These are phyloP conservation scores for Drechslera avenae DNA, from an alignment of 2,329 filamentous ascomycete species.

Conservation along the genomic window DNA sequence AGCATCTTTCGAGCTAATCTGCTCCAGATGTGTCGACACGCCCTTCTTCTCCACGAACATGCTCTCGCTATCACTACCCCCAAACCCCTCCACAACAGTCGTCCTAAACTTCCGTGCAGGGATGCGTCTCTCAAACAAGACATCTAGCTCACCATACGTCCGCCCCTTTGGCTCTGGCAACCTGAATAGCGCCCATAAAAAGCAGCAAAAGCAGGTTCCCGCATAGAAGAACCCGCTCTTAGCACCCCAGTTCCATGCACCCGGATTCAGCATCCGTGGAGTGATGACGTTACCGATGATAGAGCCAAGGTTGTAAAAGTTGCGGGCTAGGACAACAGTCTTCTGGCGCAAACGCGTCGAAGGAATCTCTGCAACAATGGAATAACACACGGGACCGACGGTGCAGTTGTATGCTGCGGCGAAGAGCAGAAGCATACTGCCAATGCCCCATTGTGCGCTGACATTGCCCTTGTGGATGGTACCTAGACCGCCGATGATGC, in stretches of 20 bases:
- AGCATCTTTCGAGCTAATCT: slow-evolving; percentile 25
- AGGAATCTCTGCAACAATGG: slow-evolving; percentile 81
- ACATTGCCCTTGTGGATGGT: slow-evolving; percentile 53
- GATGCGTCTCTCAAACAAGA: slow-evolving; percentile 70
- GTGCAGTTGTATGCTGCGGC: slow-evolving; percentile 81
- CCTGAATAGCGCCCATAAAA: slow-evolving; percentile 79
- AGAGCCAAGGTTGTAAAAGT: slow-evolving; percentile 75
- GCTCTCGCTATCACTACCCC: slow-evolving; percentile 23
- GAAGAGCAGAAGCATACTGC: slow-evolving; percentile 42
- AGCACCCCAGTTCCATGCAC: slow-evolving; percentile 68
- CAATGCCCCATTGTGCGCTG: slow-evolving; percentile 53
- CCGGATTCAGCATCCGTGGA: slow-evolving; percentile 45
- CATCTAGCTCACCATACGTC: slow-evolving; percentile 82
- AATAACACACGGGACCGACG: slow-evolving; percentile 89
- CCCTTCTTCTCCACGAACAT: slow-evolving; percentile 34
- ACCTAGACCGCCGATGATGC: slow-evolving; percentile 81
- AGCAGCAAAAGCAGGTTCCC: slow-evolving; percentile 76
- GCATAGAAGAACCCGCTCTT: slow-evolving; percentile 88
- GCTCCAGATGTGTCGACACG: slow-evolving; percentile 32
- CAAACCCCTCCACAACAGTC: slow-evolving; percentile 35
- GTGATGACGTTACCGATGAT: slow-evolving; percentile 69
- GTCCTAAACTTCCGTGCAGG: slow-evolving; percentile 38
- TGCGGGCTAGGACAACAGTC: slow-evolving; percentile 83
- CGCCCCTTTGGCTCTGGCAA: slow-evolving; percentile 79
- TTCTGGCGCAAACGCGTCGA: slow-evolving; percentile 86